Conservation (phyloP, 2,329 filamentous ascomycete genomes). For the Trichoderma polysporum region DNA sequence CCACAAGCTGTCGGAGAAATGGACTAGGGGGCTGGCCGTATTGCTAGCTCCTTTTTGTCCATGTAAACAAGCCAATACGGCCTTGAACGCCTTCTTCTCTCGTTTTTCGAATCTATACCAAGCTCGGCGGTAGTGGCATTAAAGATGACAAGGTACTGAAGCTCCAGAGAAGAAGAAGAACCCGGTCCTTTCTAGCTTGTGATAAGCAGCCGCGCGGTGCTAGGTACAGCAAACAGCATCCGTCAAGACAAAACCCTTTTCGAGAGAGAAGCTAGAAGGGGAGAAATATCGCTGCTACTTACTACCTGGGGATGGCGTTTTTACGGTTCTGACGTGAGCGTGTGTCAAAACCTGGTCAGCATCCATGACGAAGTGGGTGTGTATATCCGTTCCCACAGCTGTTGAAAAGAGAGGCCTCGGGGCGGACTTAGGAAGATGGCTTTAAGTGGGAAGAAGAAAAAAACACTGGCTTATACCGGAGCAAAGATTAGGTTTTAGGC, state of each 20-base stretch:
- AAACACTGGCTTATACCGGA: too few species aligned
- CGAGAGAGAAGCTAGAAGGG: neutral
- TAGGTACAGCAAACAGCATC: neutral
- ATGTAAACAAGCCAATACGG: neutral
- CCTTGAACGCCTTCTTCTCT: neutral
- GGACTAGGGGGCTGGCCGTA: neutral
- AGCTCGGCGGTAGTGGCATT: neutral
- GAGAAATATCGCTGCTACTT: neutral
- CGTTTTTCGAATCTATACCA: neutral
- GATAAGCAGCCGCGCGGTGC: neutral
- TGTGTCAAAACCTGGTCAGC: constrained; percentile 16
- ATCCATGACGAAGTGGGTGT: neutral
- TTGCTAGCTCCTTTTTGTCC: neutral
- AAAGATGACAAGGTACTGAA: neutral
- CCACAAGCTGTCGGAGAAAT: neutral
- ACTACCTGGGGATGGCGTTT: neutral
- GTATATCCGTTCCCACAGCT: too few species aligned
- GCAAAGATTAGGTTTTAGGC: too few species aligned
- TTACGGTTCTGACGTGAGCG: constrained; percentile 21
- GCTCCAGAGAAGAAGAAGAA: neutral
- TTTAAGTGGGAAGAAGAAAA: neutral
- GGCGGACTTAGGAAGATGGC: neutral
- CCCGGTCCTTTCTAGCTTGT: neutral
- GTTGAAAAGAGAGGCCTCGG: neutral
- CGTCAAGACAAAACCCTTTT: neutral